phyloP scores from a whole-genome alignment of 495 filamentous ascomycete species.

The Staphylotrichum tortipilum region DNA sequence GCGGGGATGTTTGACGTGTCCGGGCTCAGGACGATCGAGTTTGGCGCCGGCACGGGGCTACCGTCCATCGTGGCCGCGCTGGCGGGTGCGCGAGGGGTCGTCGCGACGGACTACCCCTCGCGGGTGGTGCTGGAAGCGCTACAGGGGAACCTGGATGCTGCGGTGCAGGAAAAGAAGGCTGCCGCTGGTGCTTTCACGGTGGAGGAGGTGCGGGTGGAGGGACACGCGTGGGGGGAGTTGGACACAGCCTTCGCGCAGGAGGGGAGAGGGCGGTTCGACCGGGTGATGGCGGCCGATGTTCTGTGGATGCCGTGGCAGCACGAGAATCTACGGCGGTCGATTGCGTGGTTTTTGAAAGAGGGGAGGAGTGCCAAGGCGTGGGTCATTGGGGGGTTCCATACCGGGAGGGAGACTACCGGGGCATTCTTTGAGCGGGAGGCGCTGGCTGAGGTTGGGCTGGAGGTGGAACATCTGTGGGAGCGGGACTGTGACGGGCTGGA shows the following conservation, averaged over 20 bases:
- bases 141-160: conserved; percentile 46
- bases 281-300: conserved; percentile 74
- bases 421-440: conserved; percentile 59
- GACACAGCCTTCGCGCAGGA: conserved; percentile 43
- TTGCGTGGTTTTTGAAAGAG: conserved; percentile 57
- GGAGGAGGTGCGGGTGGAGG: conserved; percentile 39
- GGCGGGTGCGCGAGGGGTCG: conserved; percentile 53
- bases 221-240: conserved; percentile 69
- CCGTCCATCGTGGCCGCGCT: conserved; percentile 60
- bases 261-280: conserved; percentile 48
- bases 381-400: conserved; percentile 76
- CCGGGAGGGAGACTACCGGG: conserved; percentile 61
- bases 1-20: conserved; percentile 11
- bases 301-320: conserved; percentile 81
- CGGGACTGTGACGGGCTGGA: conserved; percentile 59
- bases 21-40: conserved; percentile 37
- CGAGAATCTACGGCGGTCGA: conserved; percentile 56
- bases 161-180: conserved; percentile 12
- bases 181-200: conserved; percentile 13
- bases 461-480: conserved; percentile 64
- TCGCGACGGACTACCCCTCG: conserved; percentile 71
- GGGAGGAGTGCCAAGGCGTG: conserved; percentile 48
- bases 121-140: conserved; percentile 53
- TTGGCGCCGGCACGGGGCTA: conserved; percentile 64
- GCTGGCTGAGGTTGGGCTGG: conserved; percentile 50